Conservation (phyloP, 805 yeast species). For the Saccharomycopsis vini region DNA sequence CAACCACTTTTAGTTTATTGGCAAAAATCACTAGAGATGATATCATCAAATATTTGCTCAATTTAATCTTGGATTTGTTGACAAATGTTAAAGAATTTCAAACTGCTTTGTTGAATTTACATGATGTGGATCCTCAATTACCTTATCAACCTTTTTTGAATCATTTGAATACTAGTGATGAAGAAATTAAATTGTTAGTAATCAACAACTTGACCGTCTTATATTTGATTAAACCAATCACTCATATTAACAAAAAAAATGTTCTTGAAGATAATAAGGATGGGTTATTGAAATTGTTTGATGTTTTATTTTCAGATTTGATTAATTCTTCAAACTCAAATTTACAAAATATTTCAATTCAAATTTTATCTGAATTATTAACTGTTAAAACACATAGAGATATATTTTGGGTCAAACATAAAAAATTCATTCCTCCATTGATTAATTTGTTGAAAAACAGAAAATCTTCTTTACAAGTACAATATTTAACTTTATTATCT, state of each 20-base stretch:
- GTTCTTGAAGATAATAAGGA: constrained; percentile 27
- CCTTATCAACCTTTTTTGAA: constrained; percentile 47
- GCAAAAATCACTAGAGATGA: constrained; percentile 49
- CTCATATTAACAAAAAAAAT: too few relatives aligned
- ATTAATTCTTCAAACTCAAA: constrained; percentile 34
- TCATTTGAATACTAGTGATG: constrained; percentile 47
- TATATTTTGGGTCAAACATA: constrained; percentile 38
- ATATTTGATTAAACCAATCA: constrained; percentile 27
- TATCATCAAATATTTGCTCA: constrained; percentile 55
- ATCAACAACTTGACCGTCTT: constrained; percentile 46
- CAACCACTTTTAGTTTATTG: constrained; percentile 46
- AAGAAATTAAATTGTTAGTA: constrained; percentile 44
- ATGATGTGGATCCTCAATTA: constrained; percentile 23
- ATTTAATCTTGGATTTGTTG: constrained; percentile 50
- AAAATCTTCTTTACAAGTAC: constrained; percentile 53
- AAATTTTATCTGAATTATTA: constrained; percentile 54
- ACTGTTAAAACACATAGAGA: constrained; percentile 44
- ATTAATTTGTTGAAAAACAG: constrained; percentile 37
- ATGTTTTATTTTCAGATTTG: constrained; percentile 25
- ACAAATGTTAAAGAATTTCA: constrained; percentile 25
- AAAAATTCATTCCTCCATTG: constrained; percentile 39
- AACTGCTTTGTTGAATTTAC: constrained; percentile 10
- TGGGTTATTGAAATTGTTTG: constrained; percentile 32
- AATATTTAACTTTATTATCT: constrained; percentile 67
- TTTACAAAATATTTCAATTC: constrained; percentile 54